A percentile compares a stretch with the other conserved stretches of the same genome.
Evolutionary conservation across 768 basidiomycete species (phyloP).

Genomic region (Xerocomus potaroensis): DNA sequence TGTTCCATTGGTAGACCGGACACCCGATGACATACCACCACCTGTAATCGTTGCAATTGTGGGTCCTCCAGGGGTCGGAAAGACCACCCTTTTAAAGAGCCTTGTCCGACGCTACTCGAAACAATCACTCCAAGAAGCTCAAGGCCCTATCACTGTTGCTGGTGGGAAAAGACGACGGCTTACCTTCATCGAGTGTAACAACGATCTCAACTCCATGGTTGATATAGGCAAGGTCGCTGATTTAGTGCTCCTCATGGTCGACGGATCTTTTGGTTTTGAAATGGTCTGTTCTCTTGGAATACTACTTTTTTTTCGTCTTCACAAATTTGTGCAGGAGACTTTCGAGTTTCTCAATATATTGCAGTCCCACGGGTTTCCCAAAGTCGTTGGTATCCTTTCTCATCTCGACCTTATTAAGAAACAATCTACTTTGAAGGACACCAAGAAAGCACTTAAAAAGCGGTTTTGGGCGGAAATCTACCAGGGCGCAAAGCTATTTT

Average conservation of each 20-base stretch:
- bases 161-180: conserved; percentile 88
- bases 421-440: conserved; percentile 74
- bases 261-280: conserved; percentile 97
- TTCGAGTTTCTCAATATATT: conserved; percentile 98
- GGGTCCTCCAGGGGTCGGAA: conserved; percentile 95
- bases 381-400: conserved; percentile 93
- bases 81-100: conserved; percentile 89
- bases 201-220: conserved; percentile 97
- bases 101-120: conserved; percentile 92
- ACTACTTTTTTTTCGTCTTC: not conserved
- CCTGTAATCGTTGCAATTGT: conserved; percentile 94
- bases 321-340: conserved; percentile 65
- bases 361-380: conserved; percentile 96
- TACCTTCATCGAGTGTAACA: conserved; percentile 98
- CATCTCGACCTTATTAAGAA: conserved; percentile 98
- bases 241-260: conserved; percentile 94
- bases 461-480: conserved; percentile 99
- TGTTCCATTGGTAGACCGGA: conserved; percentile 93
- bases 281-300: conserved; percentile 61
- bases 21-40: conserved; percentile 86
- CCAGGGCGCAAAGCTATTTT: conserved; percentile 97
- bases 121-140: conserved; percentile 83
- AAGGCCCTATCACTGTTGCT: conserved; percentile 93
- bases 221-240: conserved; percentile 97
- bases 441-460: conserved; percentile 93